Evolutionary conservation across 176 grass and related monocot genomes (phyloP), one percentile per base, ranked within the genome.

Genomic region (Eleusine indica): DNA sequence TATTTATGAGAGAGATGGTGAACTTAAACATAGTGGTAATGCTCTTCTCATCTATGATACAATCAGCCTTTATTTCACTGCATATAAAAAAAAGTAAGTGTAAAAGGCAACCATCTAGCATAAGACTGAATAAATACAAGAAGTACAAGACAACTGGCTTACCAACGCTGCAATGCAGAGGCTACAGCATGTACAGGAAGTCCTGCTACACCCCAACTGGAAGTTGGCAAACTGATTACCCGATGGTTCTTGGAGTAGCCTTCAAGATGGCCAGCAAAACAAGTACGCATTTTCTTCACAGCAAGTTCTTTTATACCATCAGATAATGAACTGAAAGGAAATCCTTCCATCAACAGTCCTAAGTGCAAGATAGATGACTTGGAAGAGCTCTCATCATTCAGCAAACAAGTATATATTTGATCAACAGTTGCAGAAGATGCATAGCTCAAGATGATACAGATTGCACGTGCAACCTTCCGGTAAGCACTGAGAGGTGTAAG

Each of bases 101-200:
- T 86, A 81, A 81, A 72, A 84, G 68, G 42, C 70, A 75, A 29
- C 18, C 70, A 68, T 69, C 76, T 78, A 21, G 71, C 61, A 72
- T 70, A 42, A 77, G 54, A 87, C 35, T 75, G 68, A 86, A 66
- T 64, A 65, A 70, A 80, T 46, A 79, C 35, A 40, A 43, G 22
- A 38, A 54, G 25, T 82, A 43, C 14, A 1, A 25, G 74, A 54
- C 7, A 82, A 75, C 30, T 54, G 46, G 71, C 93, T 88, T 85
- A 95, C 96, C 96, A 85, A 83, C 75, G 83, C 58, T 73, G 84
- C 79, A 98, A 90, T 13, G 93, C 85, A 87, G 85, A 90, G 72
- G 96, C 91, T 79, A 98, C 79, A 93, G 85, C 90, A 88, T 90
- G 87, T 68, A 93, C 80, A 88, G 88, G 96, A 87, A 95, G 57